Conservation (phyloP, 805 yeast species). For the Ogataea zsoltii region DNA sequence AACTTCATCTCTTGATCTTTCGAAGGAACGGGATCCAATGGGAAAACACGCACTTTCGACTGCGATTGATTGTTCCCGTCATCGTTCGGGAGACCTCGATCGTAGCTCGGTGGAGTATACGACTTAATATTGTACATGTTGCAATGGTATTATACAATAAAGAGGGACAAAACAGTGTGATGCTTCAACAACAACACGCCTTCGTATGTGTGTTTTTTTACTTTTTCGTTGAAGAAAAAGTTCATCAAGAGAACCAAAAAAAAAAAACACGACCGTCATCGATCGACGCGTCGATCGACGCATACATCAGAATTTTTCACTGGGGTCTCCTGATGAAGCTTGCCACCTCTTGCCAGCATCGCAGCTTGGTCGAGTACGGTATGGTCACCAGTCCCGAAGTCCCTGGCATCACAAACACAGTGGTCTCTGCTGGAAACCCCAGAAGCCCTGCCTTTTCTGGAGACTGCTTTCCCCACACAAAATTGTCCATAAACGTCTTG, state of each 20-base stretch:
- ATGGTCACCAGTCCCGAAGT: conserved; percentile 72
- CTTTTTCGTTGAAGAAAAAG: background rate
- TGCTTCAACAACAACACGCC: background rate
- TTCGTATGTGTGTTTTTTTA: background rate
- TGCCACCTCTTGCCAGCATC: conserved; percentile 48
- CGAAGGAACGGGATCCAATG: conserved; percentile 34
- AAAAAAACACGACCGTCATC: background rate
- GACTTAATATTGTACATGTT: conserved; percentile 18
- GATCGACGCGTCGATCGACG: background rate
- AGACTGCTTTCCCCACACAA: conserved; percentile 55
- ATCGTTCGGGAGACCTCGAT: conserved; percentile 5
- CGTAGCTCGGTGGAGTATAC: conserved; percentile 16
- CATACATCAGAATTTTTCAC: too few relatives aligned
- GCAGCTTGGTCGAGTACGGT: conserved; percentile 44
- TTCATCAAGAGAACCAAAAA: background rate
- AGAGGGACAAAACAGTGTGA: too few relatives aligned
- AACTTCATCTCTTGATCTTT: conserved; percentile 36
- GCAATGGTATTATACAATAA: too few relatives aligned
- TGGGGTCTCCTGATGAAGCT: conserved; percentile 22
- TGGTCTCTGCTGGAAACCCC: conserved; percentile 26
- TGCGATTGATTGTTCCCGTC: conserved; percentile 7
- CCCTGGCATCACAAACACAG: conserved; percentile 63
- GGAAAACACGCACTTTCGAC: conserved; percentile 24
- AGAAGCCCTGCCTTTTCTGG: conserved; percentile 14
- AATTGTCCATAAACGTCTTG: conserved; percentile 33